Conservation (phyloP, 2,329 filamentous ascomycete genomes). For the Ceratocystis albifundus region DNA sequence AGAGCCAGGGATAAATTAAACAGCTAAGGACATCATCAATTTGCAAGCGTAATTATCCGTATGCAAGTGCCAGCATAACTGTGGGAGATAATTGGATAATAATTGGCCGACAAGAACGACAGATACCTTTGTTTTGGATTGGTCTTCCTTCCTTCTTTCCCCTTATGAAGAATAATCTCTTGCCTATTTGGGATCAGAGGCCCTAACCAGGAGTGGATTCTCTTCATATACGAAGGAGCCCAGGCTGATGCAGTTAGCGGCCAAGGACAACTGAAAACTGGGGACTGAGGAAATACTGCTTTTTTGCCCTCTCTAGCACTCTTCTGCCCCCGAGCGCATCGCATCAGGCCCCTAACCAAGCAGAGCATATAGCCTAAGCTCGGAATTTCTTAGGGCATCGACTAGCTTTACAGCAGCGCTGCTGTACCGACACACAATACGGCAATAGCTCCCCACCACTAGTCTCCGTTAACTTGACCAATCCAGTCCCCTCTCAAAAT, state of each 20-base stretch:
- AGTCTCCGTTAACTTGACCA: too few species aligned
- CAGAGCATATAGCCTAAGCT: too few species aligned
- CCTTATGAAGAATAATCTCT: not conserved
- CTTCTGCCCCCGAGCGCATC: not conserved
- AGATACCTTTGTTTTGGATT: not conserved
- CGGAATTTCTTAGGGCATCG: too few species aligned
- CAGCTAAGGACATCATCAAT: not conserved
- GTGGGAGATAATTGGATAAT: not conserved
- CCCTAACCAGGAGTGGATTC: not conserved
- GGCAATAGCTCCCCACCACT: too few species aligned
- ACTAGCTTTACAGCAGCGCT: too few species aligned
- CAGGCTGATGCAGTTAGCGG: not conserved
- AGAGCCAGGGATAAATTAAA: conserved; percentile 6
- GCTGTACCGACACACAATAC: too few species aligned
- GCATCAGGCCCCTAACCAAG: not conserved
- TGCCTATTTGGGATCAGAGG: not conserved
- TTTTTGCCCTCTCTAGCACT: not conserved
- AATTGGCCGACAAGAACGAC: not conserved
- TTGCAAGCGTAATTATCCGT: not conserved
- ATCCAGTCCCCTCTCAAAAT: too few species aligned
- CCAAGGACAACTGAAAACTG: not conserved
- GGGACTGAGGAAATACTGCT: not conserved
- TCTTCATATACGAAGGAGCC: not conserved
- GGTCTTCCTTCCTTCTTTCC: not conserved
- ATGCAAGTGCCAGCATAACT: not conserved